phyloP scores from a whole-genome alignment of 371 early-diverging fungal species.

The Saksenaea vasiformis region DNA sequence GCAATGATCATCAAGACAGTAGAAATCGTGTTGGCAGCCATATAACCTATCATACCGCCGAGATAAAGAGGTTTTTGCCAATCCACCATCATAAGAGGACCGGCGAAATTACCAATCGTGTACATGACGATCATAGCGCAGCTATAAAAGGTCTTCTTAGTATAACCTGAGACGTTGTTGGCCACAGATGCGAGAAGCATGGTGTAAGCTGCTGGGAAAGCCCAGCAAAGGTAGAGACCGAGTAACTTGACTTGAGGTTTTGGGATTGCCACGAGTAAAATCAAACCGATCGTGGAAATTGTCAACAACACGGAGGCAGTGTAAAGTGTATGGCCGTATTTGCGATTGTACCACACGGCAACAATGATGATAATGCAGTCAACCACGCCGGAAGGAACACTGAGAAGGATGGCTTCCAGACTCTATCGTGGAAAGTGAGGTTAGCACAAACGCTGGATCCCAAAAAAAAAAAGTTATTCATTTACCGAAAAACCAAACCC shows the following conservation, averaged over 20 bases:
- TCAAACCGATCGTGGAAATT: constrained; percentile 35
- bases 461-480: neutral
- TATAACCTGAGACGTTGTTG: constrained; percentile 36
- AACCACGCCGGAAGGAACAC: constrained; percentile 38
- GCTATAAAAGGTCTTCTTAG: constrained; percentile 35
- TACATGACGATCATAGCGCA: constrained; percentile 24
- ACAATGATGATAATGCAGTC: constrained; percentile 32
- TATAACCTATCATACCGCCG: constrained; percentile 37
- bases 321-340: constrained; percentile 36
- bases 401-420: constrained; percentile 39
- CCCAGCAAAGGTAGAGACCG: constrained; percentile 37
- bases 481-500: constrained; percentile 32
- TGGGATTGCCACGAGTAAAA: constrained; percentile 42
- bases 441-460: neutral
- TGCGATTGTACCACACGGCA: constrained; percentile 37
- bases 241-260: constrained; percentile 30
- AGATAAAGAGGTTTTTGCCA: constrained; percentile 31
- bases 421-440: constrained; percentile 13
- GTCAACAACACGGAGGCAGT: constrained; percentile 22
- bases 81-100: constrained; percentile 28
- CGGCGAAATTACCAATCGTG: constrained; percentile 20
- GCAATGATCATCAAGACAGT: constrained; percentile 23
- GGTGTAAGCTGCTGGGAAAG: constrained; percentile 28
- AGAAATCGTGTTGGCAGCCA: constrained; percentile 19
- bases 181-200: constrained; percentile 28